Evolutionary conservation across 2,329 filamentous ascomycete species (phyloP), one percentile per base, ranked within the genome.

Genomic region (Pseudogymnoascus sp.): DNA sequence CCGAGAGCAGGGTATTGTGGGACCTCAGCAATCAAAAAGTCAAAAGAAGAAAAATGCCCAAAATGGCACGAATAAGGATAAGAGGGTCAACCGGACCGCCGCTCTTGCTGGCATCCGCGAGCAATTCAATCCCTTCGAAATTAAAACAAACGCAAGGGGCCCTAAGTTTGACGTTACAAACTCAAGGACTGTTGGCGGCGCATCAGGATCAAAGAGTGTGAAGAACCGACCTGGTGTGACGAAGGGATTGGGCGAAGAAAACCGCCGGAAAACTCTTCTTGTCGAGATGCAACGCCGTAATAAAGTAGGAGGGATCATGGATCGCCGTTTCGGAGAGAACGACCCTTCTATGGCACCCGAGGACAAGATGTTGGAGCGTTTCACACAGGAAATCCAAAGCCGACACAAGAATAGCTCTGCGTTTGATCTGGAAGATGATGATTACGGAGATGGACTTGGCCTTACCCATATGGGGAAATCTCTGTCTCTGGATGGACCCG

Each of bases 41-140:
- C 90, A 96, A 75, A 92, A 90, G 75, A 90, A 90, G 71, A 86
- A 89, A 72, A 82, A 84, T 72, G 85, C 82, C 62, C 86, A 87
- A 75, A 86, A 86, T 75, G 85, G 84, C 63, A 83, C 82, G 66
- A 85, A 83, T 66, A 79, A 78, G 69, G 88, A 93, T 71, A 90
- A 91, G 76, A 87, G 90, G 65, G 82, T 91, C 26, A 86, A 91
- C 74, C 86, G 89, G 72, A 85, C 89, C 72, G 88, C 86, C 63
- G 90, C 92, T 14, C 82, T 99, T 66, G 87, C 90, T 70, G 86
- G 85, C 63, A 97, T 99, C 74, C 89, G 95, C 72, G 93, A 98
- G 72, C 89, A 93, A 69, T 98, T 98, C 84, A 99, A 99, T 75
- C 95, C 95, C 0, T 99, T 99, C 76, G 95, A 99, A 73, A 85